Conservation (phyloP, 768 basidiomycete species). For the Rhodotorula babjevae region DNA sequence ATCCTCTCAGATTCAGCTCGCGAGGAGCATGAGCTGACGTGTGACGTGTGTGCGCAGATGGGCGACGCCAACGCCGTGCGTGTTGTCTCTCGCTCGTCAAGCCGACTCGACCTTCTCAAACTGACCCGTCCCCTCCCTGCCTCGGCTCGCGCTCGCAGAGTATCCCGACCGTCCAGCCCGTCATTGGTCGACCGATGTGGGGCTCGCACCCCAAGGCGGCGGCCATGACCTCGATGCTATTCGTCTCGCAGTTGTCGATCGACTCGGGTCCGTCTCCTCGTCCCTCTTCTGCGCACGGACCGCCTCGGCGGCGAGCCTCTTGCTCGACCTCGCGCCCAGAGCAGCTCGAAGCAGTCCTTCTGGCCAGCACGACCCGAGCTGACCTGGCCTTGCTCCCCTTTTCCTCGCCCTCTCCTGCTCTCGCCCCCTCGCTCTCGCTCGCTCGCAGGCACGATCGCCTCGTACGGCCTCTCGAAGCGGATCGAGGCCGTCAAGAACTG, state of each 20-base stretch:
- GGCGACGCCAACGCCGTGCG: conserved; percentile 79
- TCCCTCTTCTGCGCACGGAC: too few species aligned
- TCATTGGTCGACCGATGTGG: conserved; percentile 88
- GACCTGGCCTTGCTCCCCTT: neutral
- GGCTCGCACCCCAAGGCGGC: conserved; percentile 71
- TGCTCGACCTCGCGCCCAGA: too few species aligned
- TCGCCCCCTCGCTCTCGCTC: neutral
- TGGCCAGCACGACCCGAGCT: neutral
- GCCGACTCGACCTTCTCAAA: neutral
- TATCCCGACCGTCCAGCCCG: conserved; percentile 91
- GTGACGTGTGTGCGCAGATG: conserved; percentile 57
- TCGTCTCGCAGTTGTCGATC: conserved; percentile 74
- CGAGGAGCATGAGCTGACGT: neutral
- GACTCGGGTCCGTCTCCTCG: conserved; percentile 46
- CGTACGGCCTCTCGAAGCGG: conserved; percentile 67
- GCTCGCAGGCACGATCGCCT: conserved; percentile 55
- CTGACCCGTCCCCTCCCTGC: too few species aligned
- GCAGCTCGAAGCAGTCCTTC: too few species aligned
- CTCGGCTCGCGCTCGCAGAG: conserved; percentile 50
- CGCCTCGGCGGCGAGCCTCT: too few species aligned
- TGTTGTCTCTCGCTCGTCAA: neutral
- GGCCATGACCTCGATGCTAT: conserved; percentile 75
- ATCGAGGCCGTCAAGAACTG: conserved; percentile 72
- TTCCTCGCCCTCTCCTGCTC: conserved; percentile 9
- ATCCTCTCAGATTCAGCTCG: neutral